Evolutionary conservation across 768 basidiomycete genomes (phyloP).

Genomic region (Phlebiopsis flavidoalba): DNA sequence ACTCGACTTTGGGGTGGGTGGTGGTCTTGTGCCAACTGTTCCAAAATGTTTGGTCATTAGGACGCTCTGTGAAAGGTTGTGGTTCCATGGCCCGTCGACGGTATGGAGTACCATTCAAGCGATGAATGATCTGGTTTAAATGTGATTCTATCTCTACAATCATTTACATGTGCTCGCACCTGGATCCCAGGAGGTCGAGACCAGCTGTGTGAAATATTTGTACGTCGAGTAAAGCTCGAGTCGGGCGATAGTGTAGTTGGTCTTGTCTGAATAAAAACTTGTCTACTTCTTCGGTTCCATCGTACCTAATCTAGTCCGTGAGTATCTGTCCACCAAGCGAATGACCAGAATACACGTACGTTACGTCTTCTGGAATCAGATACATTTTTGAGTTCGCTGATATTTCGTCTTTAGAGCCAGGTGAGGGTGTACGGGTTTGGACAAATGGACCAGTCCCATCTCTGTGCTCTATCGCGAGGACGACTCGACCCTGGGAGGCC

Average conservation of each 20-base stretch:
- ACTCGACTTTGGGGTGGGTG: constrained; percentile 25
- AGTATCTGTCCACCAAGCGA: background rate
- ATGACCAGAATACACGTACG: constrained; percentile 30
- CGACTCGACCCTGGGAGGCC: constrained; percentile 76
- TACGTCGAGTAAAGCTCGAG: constrained; percentile 66
- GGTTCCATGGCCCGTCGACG: constrained; percentile 14
- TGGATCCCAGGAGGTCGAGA: constrained; percentile 28
- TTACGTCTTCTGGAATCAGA: constrained; percentile 49
- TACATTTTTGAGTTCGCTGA: constrained; percentile 37
- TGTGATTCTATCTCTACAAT: background rate
- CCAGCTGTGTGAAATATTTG: constrained; percentile 50
- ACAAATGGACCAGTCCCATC: constrained; percentile 69
- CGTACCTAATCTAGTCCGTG: constrained; percentile 19
- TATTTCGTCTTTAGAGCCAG: constrained; percentile 25
- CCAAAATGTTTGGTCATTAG: constrained; percentile 14
- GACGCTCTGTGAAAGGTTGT: constrained; percentile 4
- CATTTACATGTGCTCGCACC: background rate
- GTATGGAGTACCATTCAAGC: constrained; percentile 9
- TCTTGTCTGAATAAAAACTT: constrained; percentile 48
- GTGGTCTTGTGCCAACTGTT: constrained; percentile 44
- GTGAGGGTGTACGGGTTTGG: constrained; percentile 35
- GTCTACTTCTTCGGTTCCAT: constrained; percentile 20
- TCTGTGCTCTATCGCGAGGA: constrained; percentile 78
- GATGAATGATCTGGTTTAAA: background rate
- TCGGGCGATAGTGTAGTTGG: constrained; percentile 66